A percentile compares a stretch with the other conserved stretches of the same genome.
Conservation (phyloP, 208 protist species). For the Herpetomonas samuelpessoai region DNA sequence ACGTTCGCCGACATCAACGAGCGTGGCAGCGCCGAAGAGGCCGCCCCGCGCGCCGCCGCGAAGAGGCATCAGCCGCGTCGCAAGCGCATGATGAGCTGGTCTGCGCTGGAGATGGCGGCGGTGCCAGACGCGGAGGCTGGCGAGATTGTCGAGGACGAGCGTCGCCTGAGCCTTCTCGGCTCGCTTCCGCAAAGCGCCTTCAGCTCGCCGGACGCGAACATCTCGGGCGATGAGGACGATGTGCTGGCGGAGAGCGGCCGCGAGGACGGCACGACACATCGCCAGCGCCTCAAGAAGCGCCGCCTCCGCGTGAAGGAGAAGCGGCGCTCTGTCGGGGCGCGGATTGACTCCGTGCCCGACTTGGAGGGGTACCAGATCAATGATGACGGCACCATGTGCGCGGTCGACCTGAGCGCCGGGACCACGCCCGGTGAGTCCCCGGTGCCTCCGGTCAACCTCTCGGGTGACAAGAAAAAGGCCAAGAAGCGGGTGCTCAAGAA, state of each 20-base stretch:
- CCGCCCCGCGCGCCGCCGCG: neutral
- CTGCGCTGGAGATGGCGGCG: conserved; percentile 25
- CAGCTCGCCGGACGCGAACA: neutral
- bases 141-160: conserved; percentile 51
- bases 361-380: conserved; percentile 27
- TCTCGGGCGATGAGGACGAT: conserved; percentile 3
- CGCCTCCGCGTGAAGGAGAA: neutral
- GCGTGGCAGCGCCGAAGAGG: neutral
- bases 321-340: neutral
- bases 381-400: conserved; percentile 30
- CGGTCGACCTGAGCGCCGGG: conserved; percentile 5
- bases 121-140: conserved; percentile 45
- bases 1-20: conserved; percentile 36
- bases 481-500: conserved; percentile 47
- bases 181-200: conserved; percentile 16
- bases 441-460: neutral
- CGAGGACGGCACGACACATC: neutral
- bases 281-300: conserved; percentile 15
- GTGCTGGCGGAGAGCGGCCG: neutral
- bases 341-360: conserved; percentile 31
- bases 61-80: neutral
- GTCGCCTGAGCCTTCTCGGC: conserved; percentile 28
- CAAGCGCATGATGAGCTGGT: conserved; percentile 30
- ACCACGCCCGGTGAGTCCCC: conserved; percentile 12
- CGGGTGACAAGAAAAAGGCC: conserved; percentile 17